Evolutionary conservation across 257 asterid genomes (phyloP).

Genomic region (Leonotis leonurus): DNA sequence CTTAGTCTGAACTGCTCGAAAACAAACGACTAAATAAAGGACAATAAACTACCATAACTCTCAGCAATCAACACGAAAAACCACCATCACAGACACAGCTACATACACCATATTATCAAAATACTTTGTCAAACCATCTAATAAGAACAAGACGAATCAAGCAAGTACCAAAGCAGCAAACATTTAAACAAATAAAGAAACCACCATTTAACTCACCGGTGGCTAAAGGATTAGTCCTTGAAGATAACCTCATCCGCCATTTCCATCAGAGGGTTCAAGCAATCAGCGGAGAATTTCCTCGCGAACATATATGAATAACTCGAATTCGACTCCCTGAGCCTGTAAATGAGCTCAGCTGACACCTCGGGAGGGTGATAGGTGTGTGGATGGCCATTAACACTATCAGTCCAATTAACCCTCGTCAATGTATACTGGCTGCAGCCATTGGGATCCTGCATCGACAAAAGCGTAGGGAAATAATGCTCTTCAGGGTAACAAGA

Average conservation of each 20-base stretch:
- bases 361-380: conserved; percentile 67
- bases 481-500: conserved; percentile 92
- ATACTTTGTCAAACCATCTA: too few relatives aligned
- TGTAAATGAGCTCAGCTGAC: conserved; percentile 50
- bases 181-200: too few relatives aligned
- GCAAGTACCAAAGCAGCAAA: not conserved
- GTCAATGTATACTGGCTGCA: conserved; percentile 61
- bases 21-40: conserved; percentile 15
- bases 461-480: conserved; percentile 75
- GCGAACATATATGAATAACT: conserved; percentile 62
- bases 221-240: conserved; percentile 51
- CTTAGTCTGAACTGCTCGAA: not conserved
- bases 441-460: conserved; percentile 68
- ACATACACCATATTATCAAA: conserved; percentile 11
- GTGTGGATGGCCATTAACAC: conserved; percentile 78
- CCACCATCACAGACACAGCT: not conserved
- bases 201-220: conserved; percentile 42
- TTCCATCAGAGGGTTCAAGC: conserved; percentile 65
- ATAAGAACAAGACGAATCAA: conserved; percentile 8
- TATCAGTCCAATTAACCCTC: conserved; percentile 83
- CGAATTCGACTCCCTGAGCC: conserved; percentile 63
- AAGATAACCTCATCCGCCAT: conserved; percentile 70
- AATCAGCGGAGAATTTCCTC: conserved; percentile 74
- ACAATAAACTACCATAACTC: conserved; percentile 15
- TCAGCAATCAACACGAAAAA: not conserved